These are phyloP conservation scores for Aspergillus costaricaensis DNA, from an alignment of 2,329 filamentous ascomycete species.

Conservation along the genomic window DNA sequence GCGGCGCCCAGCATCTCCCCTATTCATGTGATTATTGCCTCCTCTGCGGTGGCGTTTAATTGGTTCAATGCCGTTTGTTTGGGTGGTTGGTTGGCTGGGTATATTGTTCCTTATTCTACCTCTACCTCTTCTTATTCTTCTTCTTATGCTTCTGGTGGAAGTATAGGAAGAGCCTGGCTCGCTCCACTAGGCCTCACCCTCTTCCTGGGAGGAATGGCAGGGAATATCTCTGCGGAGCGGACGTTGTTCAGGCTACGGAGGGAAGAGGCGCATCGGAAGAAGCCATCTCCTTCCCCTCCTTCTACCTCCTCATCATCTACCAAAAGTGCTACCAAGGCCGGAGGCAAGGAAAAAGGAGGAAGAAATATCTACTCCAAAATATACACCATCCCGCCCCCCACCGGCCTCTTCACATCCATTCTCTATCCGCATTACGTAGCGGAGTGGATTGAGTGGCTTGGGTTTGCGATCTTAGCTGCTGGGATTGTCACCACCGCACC, in stretches of 20 bases:
- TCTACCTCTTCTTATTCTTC: neutral
- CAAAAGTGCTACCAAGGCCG: constrained; percentile 34
- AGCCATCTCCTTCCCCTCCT: constrained; percentile 42
- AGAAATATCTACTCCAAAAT: constrained; percentile 69
- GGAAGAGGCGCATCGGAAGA: constrained; percentile 52
- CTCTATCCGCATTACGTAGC: constrained; percentile 93
- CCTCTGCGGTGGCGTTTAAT: constrained; percentile 71
- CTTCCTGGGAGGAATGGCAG: constrained; percentile 74
- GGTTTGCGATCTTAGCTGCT: constrained; percentile 69
- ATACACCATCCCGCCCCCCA: constrained; percentile 79
- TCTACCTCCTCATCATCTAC: neutral
- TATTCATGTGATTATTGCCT: constrained; percentile 70
- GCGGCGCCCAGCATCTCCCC: constrained; percentile 89
- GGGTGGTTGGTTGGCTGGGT: constrained; percentile 78
- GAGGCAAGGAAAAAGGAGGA: constrained; percentile 34
- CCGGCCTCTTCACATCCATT: constrained; percentile 78
- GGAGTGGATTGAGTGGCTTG: constrained; percentile 95
- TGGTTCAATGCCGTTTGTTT: constrained; percentile 75
- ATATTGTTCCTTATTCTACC: constrained; percentile 55
- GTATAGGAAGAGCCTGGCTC: neutral
- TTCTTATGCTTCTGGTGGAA: neutral
- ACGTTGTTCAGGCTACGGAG: constrained; percentile 84
- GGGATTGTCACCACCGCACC: constrained; percentile 27
- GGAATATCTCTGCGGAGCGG: constrained; percentile 88
- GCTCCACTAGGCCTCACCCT: constrained; percentile 65